Conservation (phyloP, 768 basidiomycete genomes). For the Macrolepiota fuliginosa region DNA sequence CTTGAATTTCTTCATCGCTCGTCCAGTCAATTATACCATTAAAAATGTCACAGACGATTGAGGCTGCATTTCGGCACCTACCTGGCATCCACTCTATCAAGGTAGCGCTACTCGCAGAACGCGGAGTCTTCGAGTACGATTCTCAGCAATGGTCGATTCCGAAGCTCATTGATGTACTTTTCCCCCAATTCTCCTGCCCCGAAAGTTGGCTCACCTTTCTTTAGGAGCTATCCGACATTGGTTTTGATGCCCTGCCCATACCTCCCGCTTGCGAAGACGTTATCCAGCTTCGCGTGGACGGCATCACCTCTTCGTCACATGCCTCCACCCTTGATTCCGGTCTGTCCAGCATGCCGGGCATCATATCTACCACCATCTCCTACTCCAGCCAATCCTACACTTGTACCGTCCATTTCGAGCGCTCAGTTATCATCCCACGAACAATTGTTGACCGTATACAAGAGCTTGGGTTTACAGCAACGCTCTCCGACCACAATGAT, state of each 20-base stretch:
- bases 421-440: constrained; percentile 65
- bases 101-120: constrained; percentile 92
- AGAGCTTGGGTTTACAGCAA: constrained; percentile 88
- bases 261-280: constrained; percentile 61
- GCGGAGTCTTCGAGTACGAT: constrained; percentile 90
- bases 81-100: constrained; percentile 84
- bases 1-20: no score
- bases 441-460: constrained; percentile 86
- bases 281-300: constrained; percentile 78
- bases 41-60: constrained; percentile 59
- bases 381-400: constrained; percentile 63
- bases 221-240: constrained; percentile 90
- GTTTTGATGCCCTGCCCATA: constrained; percentile 84
- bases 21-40: no score
- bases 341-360: constrained; percentile 68
- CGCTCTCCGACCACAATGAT: constrained; percentile 77
- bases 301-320: constrained; percentile 81
- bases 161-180: constrained; percentile 71
- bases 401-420: constrained; percentile 75
- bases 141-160: constrained; percentile 74
- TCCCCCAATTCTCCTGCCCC: not conserved
- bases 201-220: constrained; percentile 9
- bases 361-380: constrained; percentile 68
- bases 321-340: constrained; percentile 72
- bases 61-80: constrained; percentile 77